Evolutionary conservation across 306 rosid genomes (phyloP), one percentile per base, ranked within the genome.

Genomic region (Gastrolobium villosum): DNA sequence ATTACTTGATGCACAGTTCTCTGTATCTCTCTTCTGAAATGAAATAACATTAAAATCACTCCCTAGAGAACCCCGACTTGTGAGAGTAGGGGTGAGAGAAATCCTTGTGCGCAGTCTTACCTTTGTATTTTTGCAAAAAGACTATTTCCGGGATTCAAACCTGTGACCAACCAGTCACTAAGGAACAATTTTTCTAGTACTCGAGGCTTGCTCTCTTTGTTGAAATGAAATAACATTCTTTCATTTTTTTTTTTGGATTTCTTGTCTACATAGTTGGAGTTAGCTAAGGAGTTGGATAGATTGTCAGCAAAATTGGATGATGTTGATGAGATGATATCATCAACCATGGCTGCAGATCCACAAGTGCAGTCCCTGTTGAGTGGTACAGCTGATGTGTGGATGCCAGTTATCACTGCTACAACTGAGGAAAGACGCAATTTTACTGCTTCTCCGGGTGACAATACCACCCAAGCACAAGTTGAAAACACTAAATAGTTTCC

Each of bases 401-500:
- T 94, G 89, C 99, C 99, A 0, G 97, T 94, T 28, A 89, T 94
- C 83, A 92, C 95, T 64, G 97, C 97, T 30, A 82, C 81, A 32
- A 85, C 92, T 1, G 97, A 94, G 67, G 97, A 92, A 79, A 84
- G 97, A 4, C 91, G 90, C 5, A 88, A 82, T 52, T 94, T 94
- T 72, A 66, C 91, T 7, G 84, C 86, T 0, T 66, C 97, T 37
- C 20, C 75, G 0, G 93, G 44, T 57, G 95, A 85, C 64, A 78
- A 54, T 65, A 57, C 26, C 77, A 40, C 78, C 46, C 78, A 81
- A 62, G 54, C 78, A 3, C 66, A 86, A 52, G 85, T 20, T 35
- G 83, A 79, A 68, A 67, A 52, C 79, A 64, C 79, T 9, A 70
- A 65, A 53, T 89, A 89, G 88, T 14, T 65, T 62, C 72, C 61